Conservation (phyloP, 768 basidiomycete species). For the Hypholoma fasciculare region DNA sequence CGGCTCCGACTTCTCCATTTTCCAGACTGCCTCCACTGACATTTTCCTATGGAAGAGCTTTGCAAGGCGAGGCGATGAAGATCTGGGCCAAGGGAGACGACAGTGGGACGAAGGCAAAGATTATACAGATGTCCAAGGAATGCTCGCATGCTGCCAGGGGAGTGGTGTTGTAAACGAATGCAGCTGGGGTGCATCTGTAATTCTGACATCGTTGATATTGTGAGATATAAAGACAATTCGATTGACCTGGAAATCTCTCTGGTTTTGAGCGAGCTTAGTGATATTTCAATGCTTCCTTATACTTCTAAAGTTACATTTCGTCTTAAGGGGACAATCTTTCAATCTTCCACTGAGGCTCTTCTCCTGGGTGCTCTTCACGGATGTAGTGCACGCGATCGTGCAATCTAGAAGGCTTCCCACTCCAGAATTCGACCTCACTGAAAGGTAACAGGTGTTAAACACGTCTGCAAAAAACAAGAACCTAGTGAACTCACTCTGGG, state of each 20-base stretch:
- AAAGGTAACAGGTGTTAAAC: slow-evolving; percentile 11
- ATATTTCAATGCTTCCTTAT: background rate
- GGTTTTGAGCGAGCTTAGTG: background rate
- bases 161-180: slow-evolving; percentile 15
- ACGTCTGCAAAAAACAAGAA: background rate
- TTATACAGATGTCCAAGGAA: slow-evolving; percentile 42
- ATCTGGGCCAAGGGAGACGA: slow-evolving; percentile 48
- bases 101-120: slow-evolving; percentile 34
- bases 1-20: slow-evolving; percentile 33
- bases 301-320: background rate
- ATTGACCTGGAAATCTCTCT: background rate
- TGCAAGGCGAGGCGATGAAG: slow-evolving; percentile 50
- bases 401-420: slow-evolving; percentile 91
- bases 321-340: slow-evolving; percentile 73
- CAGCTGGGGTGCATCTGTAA: no score
- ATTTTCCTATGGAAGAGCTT: slow-evolving; percentile 50
- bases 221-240: background rate
- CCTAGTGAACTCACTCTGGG: slow-evolving; percentile 63
- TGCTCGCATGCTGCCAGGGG: slow-evolving; percentile 44
- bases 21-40: slow-evolving; percentile 41
- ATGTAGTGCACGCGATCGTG: slow-evolving; percentile 88
- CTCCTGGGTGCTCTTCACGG: slow-evolving; percentile 49
- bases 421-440: slow-evolving; percentile 97
- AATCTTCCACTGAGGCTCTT: slow-evolving; percentile 68
- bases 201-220: no score